phyloP scores from a whole-genome alignment of 2,329 filamentous ascomycete genomes.

The Ascochyta clinopodiicola region DNA sequence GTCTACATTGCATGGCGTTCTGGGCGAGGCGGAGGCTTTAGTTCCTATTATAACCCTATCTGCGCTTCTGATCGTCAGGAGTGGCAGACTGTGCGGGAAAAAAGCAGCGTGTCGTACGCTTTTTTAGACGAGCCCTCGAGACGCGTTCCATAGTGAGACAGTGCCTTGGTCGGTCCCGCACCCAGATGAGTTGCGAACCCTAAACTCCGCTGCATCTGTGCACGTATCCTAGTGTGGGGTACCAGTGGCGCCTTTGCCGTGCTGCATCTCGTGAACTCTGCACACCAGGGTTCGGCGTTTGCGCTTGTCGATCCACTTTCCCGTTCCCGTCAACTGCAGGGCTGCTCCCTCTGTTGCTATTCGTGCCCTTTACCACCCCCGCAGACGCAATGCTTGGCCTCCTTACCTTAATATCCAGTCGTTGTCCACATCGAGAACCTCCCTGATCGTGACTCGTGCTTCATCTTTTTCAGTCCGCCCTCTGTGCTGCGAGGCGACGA shows the following conservation, averaged over 20 bases:
- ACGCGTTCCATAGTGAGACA: background rate
- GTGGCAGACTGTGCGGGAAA: background rate
- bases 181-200: background rate
- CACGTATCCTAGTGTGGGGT: slow-evolving; percentile 2
- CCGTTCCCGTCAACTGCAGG: background rate
- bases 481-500: background rate
- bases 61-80: background rate
- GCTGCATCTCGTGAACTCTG: slow-evolving; percentile 1
- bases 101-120: slow-evolving; percentile 1
- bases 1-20: slow-evolving; percentile 38
- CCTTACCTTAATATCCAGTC: slow-evolving; percentile 12
- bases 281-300: background rate
- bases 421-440: slow-evolving; percentile 9
- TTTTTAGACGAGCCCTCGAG: background rate
- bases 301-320: slow-evolving; percentile 17
- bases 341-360: slow-evolving; percentile 1
- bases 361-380: slow-evolving; percentile 14
- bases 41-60: slow-evolving; percentile 8
- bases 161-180: background rate
- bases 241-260: slow-evolving; percentile 9
- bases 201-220: background rate
- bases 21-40: background rate
- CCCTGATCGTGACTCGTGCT: background rate
- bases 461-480: background rate
- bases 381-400: slow-evolving; percentile 14